These are phyloP conservation scores for Neurospora sublineolata DNA, from an alignment of 495 filamentous ascomycete species.

Conservation along the genomic window DNA sequence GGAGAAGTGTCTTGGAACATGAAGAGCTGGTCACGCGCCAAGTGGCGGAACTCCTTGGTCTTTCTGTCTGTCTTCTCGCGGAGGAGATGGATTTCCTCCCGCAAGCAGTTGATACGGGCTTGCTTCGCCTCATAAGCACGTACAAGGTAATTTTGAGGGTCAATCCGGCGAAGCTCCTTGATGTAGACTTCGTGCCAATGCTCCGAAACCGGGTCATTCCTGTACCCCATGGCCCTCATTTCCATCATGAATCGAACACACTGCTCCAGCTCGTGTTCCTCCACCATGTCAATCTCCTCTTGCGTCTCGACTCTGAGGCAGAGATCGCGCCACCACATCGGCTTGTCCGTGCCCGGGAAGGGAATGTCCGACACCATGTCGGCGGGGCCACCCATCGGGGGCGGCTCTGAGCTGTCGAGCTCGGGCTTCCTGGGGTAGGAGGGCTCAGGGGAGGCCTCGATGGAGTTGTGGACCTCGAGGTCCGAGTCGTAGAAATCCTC, in stretches of 20 bases:
- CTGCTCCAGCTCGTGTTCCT: background rate
- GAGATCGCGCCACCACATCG: background rate
- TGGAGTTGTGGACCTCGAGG: background rate
- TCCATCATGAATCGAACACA: background rate
- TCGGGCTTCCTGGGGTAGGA: background rate
- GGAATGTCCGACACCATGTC: background rate
- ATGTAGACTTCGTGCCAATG: background rate
- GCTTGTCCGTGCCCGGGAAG: background rate
- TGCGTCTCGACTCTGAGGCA: background rate
- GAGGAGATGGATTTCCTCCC: background rate
- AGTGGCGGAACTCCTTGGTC: background rate
- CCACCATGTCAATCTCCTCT: background rate
- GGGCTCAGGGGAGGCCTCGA: background rate
- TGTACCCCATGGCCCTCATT: background rate
- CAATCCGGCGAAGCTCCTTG: background rate
- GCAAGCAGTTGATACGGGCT: background rate
- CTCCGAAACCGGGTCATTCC: background rate
- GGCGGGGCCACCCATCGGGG: background rate
- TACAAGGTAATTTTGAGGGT: background rate
- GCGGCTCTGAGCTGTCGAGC: background rate
- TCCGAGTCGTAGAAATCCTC: background rate
- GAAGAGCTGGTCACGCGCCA: background rate
- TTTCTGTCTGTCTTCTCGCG: background rate
- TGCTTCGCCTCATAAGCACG: background rate
- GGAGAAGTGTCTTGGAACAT: background rate